Evolutionary conservation across 768 basidiomycete genomes (phyloP), one percentile per base, ranked within the genome.

Genomic region (Crassisporium funariophilum): DNA sequence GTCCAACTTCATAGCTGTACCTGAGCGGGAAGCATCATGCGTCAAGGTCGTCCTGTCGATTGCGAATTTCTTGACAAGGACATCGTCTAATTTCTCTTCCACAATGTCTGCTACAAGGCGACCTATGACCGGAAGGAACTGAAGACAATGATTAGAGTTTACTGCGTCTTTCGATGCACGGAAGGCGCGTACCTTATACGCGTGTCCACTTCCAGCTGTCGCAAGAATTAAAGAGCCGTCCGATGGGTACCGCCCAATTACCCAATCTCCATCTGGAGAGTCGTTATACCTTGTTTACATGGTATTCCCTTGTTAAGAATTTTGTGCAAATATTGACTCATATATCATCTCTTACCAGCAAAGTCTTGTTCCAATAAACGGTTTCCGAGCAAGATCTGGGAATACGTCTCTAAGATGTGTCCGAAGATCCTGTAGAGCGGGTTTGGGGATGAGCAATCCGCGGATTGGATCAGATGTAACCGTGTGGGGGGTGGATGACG

Each of bases 61-160:
- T 0, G 86, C 73, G 64, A 95, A 95, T 59, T 82, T 84, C 24
- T 66, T 59, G 2, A 68, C 70, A 15, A 86, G 65, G 0, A 67
- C 65, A 1, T 77, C 61, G 1, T 81, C 72, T 3, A 93, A 70
- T 23, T 69, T 83, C 1, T 79, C 78, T 61, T 91, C 76, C 21
- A 95, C 73, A 0, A 82, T 74, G 52, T 88, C 84, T 5, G 80
- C 83, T 21, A 95, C 84, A 31, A 95, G 73, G 7, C 77, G 63
- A 4, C 95, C 94, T 42, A 97, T 76, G 12, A 84, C 81, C 3
- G 95, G 95, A 9, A 95, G 74, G 71, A 97, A 97, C 88, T 98
- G 50, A 19, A 17, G 44, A 48, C 12, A 33, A 42, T 35, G 24
- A 36, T n/a, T 19, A 44, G 46, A 40, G 23, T 35, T 35, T 35